A percentile compares a stretch with the other conserved stretches of the same genome.
These are phyloP conservation scores for Guadua angustifolia DNA, from an alignment of 176 grass and related monocot genomes.

Conservation along the genomic window DNA sequence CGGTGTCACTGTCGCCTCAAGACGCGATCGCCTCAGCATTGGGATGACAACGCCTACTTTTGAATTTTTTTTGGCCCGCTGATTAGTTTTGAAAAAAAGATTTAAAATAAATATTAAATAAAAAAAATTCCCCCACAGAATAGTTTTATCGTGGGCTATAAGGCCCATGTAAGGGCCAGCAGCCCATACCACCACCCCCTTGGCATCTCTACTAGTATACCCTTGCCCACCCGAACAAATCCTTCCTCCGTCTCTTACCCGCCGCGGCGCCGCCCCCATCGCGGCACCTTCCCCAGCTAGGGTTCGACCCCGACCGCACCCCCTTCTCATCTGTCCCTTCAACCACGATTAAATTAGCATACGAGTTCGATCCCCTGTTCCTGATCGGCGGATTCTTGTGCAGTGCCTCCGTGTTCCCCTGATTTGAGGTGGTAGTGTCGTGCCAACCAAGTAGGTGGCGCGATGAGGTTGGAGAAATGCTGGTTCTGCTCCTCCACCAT, in stretches of 20 bases:
- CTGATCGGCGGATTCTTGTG: background rate
- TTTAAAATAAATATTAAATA: too few relatives aligned
- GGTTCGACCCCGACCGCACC: background rate
- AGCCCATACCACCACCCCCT: background rate
- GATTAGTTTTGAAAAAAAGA: too few relatives aligned
- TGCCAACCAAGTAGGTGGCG: constrained; percentile 32
- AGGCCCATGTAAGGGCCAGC: background rate
- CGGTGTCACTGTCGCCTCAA: too few relatives aligned
- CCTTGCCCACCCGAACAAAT: too few relatives aligned
- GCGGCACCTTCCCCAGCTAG: constrained; percentile 11
- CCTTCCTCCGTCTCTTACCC: background rate
- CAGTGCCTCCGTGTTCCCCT: background rate
- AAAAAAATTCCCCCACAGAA: too few relatives aligned
- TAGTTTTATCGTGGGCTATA: background rate
- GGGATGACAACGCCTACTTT: too few relatives aligned
- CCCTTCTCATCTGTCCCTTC: background rate
- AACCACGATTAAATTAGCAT: background rate
- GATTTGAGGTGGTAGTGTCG: background rate
- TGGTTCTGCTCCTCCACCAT: constrained; percentile 98
- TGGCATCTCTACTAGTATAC: too few relatives aligned
- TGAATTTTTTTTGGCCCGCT: too few relatives aligned
- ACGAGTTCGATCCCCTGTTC: background rate
- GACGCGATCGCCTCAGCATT: too few relatives aligned
- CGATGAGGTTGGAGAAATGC: constrained; percentile 99
- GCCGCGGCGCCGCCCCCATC: too few relatives aligned